A percentile compares a stretch with the other conserved stretches of the same genome.
These are phyloP conservation scores for Podospora bellae-mahoneyi DNA, from an alignment of 495 filamentous ascomycete genomes.

Conservation along the genomic window DNA sequence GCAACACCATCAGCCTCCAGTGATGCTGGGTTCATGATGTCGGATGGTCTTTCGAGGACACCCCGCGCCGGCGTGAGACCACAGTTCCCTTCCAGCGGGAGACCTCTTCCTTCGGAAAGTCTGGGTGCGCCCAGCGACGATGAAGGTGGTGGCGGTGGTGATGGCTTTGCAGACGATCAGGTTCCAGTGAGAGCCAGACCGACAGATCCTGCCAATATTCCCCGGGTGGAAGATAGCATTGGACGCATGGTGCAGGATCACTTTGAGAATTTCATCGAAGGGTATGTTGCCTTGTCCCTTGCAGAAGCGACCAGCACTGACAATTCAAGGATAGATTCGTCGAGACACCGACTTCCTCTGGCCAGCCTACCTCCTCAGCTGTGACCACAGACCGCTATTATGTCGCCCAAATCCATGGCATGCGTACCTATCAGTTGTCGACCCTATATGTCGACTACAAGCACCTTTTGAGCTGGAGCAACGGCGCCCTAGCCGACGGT, in stretches of 20 bases:
- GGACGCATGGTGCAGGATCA: slow-evolving; percentile 79
- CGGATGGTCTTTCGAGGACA: slow-evolving; percentile 40
- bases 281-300: slow-evolving; percentile 45
- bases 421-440: slow-evolving; percentile 80
- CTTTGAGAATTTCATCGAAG: slow-evolving; percentile 87
- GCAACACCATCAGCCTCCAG: slow-evolving; percentile 41
- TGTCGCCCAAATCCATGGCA: slow-evolving; percentile 88
- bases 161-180: slow-evolving; percentile 58
- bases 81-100: slow-evolving; percentile 41
- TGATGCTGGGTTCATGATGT: slow-evolving; percentile 45
- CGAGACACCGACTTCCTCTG: slow-evolving; percentile 71
- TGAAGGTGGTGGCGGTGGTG: slow-evolving; percentile 56
- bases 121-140: slow-evolving; percentile 60
- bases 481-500: slow-evolving; percentile 73
- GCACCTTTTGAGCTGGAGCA: slow-evolving; percentile 68
- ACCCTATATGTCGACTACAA: slow-evolving; percentile 96
- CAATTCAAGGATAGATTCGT: slow-evolving; percentile 42
- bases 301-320: slow-evolving; percentile 36
- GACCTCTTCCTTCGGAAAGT: slow-evolving; percentile 65
- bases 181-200: slow-evolving; percentile 54
- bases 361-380: slow-evolving; percentile 69
- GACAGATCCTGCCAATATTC: slow-evolving; percentile 60
- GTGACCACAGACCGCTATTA: slow-evolving; percentile 89
- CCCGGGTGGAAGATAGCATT: slow-evolving; percentile 80
- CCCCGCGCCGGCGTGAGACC: slow-evolving; percentile 35